Evolutionary conservation across 164 flowering plant species (phyloP).

Genomic region (Aristolochia californica): DNA sequence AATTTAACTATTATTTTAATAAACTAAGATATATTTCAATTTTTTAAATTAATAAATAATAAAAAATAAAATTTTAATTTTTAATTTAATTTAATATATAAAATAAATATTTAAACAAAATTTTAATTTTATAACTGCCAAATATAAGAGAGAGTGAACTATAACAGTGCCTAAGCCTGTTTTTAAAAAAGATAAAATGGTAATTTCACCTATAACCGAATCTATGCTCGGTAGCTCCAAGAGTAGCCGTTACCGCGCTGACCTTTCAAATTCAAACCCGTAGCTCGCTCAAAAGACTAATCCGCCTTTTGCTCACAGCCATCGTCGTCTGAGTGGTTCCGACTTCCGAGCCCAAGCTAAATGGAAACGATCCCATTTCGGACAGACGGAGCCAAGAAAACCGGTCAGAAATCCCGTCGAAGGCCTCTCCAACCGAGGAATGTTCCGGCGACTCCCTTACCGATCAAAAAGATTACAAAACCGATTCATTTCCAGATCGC

Average conservation of each 20-base stretch:
- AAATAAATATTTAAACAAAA: too few species aligned
- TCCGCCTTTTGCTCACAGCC: not conserved
- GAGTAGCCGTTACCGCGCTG: conserved; percentile 18
- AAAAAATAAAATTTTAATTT: too few species aligned
- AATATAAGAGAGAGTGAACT: too few species aligned
- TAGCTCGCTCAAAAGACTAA: not conserved
- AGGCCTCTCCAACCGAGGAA: conserved; percentile 57
- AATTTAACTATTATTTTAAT: too few species aligned
- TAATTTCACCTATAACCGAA: too few species aligned
- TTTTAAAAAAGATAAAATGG: too few species aligned
- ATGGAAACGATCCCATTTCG: conserved; percentile 26
- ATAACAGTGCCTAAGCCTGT: too few species aligned
- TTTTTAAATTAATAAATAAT: too few species aligned
- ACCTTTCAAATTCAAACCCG: conserved; percentile 2
- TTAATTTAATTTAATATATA: too few species aligned
- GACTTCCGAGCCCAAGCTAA: not conserved
- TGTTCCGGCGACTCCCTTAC: not conserved
- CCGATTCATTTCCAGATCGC: conserved; percentile 25
- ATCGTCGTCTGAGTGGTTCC: not conserved
- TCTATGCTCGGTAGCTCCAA: too few species aligned
- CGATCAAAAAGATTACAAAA: conserved; percentile 9
- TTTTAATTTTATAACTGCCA: too few species aligned
- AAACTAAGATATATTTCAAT: too few species aligned
- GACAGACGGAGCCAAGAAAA: conserved; percentile 12
- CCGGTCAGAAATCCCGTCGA: conserved; percentile 16